phyloP scores from a whole-genome alignment of 2,329 filamentous ascomycete genomes.

The Neurospora crassa region DNA sequence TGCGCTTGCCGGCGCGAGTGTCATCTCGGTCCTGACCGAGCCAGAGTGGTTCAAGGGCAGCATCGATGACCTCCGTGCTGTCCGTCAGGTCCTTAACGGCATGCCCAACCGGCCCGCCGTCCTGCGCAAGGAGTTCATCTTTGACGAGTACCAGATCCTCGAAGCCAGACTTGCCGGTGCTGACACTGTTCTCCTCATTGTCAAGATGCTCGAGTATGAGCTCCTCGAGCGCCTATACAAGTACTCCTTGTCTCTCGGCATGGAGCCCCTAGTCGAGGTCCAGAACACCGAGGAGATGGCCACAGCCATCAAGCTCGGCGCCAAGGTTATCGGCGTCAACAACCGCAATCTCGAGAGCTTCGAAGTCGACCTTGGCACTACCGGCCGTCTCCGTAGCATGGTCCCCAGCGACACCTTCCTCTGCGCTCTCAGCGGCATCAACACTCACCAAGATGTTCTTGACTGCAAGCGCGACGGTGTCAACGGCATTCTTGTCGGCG shows the following conservation, averaged over 20 bases:
- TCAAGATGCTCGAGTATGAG: constrained; percentile 86
- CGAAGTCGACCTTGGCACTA: constrained; percentile 90
- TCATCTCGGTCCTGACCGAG: constrained; percentile 97
- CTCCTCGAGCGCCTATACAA: constrained; percentile 70
- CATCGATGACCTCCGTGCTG: constrained; percentile 82
- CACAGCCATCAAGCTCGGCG: constrained; percentile 72
- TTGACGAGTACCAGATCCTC: constrained; percentile 96
- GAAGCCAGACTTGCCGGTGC: constrained; percentile 89
- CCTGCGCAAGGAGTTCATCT: constrained; percentile 92
- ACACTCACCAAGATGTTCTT: constrained; percentile 76
- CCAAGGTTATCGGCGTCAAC: constrained; percentile 92
- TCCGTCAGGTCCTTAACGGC: constrained; percentile 78
- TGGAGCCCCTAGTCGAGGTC: constrained; percentile 96
- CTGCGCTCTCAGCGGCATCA: constrained; percentile 90
- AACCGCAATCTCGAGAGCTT: constrained; percentile 96
- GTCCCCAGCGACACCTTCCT: constrained; percentile 81
- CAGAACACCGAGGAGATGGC: constrained; percentile 92
- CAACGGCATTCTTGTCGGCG: constrained; percentile 85
- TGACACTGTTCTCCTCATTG: constrained; percentile 89
- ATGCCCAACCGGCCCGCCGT: constrained; percentile 91
- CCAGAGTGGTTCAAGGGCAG: constrained; percentile 99
- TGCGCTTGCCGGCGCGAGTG: constrained; percentile 85
- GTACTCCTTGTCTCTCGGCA: constrained; percentile 82
- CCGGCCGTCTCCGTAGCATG: constrained; percentile 76
- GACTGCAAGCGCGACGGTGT: constrained; percentile 85